Evolutionary conservation across 495 filamentous ascomycete genomes (phyloP).

Genomic region (Hyaloscypha variabilis): DNA sequence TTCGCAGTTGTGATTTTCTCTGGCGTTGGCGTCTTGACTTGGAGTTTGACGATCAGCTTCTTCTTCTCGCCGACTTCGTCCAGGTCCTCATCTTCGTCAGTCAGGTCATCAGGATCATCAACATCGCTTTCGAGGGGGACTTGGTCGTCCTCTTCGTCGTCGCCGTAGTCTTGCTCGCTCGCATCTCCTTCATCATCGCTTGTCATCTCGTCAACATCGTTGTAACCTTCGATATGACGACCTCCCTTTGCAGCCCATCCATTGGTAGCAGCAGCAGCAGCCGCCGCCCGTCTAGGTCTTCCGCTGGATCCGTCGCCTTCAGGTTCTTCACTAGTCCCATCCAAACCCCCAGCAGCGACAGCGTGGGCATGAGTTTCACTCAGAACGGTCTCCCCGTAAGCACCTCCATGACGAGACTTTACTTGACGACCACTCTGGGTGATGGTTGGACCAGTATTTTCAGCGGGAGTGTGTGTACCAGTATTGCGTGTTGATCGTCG

Average conservation of each 20-base stretch:
- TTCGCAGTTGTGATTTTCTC: constrained; percentile 29
- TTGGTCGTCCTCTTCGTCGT: constrained; percentile 68
- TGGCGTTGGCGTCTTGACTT: constrained; percentile 39
- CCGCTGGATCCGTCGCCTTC: constrained; percentile 23
- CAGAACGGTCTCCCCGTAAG: constrained; percentile 74
- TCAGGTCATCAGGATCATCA: constrained; percentile 56
- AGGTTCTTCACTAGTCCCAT: constrained; percentile 18
- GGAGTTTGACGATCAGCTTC: constrained; percentile 70
- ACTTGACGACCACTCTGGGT: constrained; percentile 92
- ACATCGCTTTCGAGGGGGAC: constrained; percentile 64
- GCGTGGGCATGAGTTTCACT: constrained; percentile 51
- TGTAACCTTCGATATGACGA: constrained; percentile 49
- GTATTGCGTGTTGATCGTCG: constrained; percentile 79
- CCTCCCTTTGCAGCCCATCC: constrained; percentile 41
- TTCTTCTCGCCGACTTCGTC: constrained; percentile 57
- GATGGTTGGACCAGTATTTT: constrained; percentile 69
- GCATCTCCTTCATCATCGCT: constrained; percentile 67
- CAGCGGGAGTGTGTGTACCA: constrained; percentile 68
- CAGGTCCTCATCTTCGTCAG: constrained; percentile 48
- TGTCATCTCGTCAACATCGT: constrained; percentile 63
- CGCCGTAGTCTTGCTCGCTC: constrained; percentile 65
- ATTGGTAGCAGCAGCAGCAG: constrained; percentile 35
- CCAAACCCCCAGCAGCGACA: constrained; percentile 28
- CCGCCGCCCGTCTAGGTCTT: constrained; percentile 30
- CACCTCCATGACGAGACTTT: constrained; percentile 68